Evolutionary conservation across 2,329 filamentous ascomycete genomes (phyloP).

Genomic region (Fusarium caatingaense): DNA sequence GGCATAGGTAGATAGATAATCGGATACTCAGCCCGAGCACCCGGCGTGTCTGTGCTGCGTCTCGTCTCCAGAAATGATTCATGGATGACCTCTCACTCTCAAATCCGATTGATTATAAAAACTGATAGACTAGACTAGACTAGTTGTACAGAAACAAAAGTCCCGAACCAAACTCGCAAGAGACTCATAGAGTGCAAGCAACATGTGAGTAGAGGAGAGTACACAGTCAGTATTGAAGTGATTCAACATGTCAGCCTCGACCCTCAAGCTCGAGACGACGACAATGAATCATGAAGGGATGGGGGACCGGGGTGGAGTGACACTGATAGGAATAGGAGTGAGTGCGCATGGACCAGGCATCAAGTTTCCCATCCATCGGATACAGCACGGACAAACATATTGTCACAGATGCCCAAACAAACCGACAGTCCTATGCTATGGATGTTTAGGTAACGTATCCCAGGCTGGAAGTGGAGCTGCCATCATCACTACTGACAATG

Average conservation of each 20-base stretch:
- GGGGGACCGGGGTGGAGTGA: constrained; percentile 14
- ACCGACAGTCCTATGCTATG: neutral
- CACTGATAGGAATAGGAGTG: constrained; percentile 4
- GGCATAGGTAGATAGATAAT: constrained; percentile 13
- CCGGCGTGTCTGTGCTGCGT: constrained; percentile 28
- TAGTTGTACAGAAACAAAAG: neutral
- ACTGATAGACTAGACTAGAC: neutral
- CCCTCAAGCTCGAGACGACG: constrained; percentile 5
- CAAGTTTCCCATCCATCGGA: constrained; percentile 4
- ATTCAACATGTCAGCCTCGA: constrained; percentile 8
- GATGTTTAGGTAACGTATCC: neutral
- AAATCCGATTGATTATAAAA: neutral
- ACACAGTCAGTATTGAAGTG: neutral
- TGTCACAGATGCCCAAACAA: neutral
- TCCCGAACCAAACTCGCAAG: neutral
- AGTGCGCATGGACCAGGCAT: constrained; percentile 26
- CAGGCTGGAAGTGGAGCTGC: neutral
- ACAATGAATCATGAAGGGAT: constrained; percentile 17
- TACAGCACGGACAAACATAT: neutral
- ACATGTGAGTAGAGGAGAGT: neutral
- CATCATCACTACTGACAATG: neutral
- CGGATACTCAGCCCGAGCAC: constrained; percentile 19
- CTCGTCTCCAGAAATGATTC: constrained; percentile 15
- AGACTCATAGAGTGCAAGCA: neutral
- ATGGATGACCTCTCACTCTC: constrained; percentile 9